Percentiles rank a stretch among this genome's conserved stretches.
phyloP scores from a whole-genome alignment of 2,329 filamentous ascomycete species.

The Aspergillus sp. region DNA sequence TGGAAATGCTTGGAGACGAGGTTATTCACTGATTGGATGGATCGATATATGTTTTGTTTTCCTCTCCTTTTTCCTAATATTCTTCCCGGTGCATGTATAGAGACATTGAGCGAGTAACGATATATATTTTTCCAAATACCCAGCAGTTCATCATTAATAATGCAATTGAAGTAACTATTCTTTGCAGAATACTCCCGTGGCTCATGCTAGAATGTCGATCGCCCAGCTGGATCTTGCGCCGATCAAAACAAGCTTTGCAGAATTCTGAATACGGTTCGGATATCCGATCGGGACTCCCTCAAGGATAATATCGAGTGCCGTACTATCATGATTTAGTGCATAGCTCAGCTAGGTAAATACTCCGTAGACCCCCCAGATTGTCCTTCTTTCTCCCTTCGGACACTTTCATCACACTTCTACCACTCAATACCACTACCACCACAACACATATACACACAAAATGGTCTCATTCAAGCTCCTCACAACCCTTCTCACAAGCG shows the following conservation, averaged over 20 bases:
- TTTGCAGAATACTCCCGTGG: not conserved
- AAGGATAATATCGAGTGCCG: no score
- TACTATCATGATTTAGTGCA: no score
- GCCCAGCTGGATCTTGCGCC: not conserved
- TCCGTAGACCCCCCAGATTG: not conserved
- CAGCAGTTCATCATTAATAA: not conserved
- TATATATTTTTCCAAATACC: not conserved
- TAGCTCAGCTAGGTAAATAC: not conserved
- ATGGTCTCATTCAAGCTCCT: constrained; percentile 12
- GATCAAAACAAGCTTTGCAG: not conserved
- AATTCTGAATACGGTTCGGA: not conserved
- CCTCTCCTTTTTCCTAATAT: constrained; percentile 3
- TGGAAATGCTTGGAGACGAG: constrained; percentile 52
- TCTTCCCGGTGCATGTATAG: not conserved
- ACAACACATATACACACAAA: not conserved
- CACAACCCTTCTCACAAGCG: constrained; percentile 5
- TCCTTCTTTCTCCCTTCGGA: not conserved
- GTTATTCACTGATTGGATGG: constrained; percentile 56
- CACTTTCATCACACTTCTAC: not conserved
- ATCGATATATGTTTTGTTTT: constrained; percentile 1
- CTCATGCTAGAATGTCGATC: not conserved
- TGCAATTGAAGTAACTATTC: not conserved
- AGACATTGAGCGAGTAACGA: not conserved
- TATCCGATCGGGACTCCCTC: not conserved
- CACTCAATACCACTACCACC: not conserved